Base-by-base conservation (phyloP, 192 early-diverging fungal species). In the Blastocladiella britannica region DNA sequence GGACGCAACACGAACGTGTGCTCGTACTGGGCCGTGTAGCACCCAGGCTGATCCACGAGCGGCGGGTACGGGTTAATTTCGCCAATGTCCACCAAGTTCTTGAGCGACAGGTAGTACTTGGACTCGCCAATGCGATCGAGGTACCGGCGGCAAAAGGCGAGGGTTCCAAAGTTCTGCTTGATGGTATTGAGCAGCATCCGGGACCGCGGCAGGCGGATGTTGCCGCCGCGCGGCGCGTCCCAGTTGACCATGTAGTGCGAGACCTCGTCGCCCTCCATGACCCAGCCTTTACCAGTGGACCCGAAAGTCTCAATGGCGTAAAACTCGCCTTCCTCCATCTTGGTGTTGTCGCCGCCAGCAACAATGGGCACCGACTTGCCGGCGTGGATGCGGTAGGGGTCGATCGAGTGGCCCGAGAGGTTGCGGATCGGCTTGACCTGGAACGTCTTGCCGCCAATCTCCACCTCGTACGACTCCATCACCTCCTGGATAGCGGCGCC, bases 241-340 rank as follows among this genome's bases (percentile, higher is more conserved):
- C 63, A 73, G 8, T 62, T 65, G 60, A 79, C 80, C 43, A 80
- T 78, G 67, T 98, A 98, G 61, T 98, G 94, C 58, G 82, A 86
- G 67, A 86, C 89, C 53, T 88, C 89, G 60, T 82, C 80, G 60
- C 94, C 87, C 63, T 93, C 90, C 55, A 77, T 61, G 15, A 98
- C 94, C 63, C 76, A 83, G 6, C 86, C 94, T 26, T 76, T 82
- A 7, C 94, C 94, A 9, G 91, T 98, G 20, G 29, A 51, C 57
- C 90, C 94, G 64, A 96, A 98, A 4, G 94, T 98, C 68, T 98
- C 94, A 58, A 98, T 93, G 54, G 92, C 94, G 65, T 85, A 87
- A 53, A 80, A 74, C 72, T 95, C 89, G 55, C 86, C 87, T 65
- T 95, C 90, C 73, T 95, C 94, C 87, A 98, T 88, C 65, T 89